phyloP scores from a whole-genome alignment of 306 rosid genomes.

The Rubus idaeus region DNA sequence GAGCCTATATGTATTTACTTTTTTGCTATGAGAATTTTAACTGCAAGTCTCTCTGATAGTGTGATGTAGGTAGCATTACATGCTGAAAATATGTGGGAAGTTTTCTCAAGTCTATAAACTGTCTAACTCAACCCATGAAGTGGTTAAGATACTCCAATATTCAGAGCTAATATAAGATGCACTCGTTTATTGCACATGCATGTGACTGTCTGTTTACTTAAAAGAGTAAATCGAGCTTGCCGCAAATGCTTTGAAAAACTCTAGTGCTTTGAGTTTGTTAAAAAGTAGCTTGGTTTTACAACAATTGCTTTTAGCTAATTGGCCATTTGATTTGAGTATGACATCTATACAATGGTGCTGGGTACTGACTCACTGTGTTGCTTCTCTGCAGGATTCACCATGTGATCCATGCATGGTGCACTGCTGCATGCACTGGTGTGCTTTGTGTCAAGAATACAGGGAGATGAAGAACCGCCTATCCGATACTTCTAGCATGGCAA shows the following conservation, averaged over 20 bases:
- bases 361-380: slow-evolving; percentile 7
- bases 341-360: background rate
- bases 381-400: slow-evolving; percentile 45
- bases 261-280: background rate
- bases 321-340: background rate
- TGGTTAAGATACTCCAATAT: background rate
- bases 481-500: slow-evolving; percentile 18
- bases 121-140: background rate
- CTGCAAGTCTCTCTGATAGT: too few species aligned
- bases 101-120: background rate
- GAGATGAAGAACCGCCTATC: slow-evolving; percentile 55
- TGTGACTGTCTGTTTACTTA: background rate
- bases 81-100: background rate
- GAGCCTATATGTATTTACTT: too few species aligned
- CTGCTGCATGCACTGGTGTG: slow-evolving; percentile 58
- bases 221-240: background rate
- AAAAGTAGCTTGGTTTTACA: background rate
- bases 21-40: too few species aligned
- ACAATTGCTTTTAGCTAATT: too few species aligned
- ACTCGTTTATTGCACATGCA: background rate
- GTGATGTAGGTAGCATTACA: background rate
- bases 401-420: slow-evolving; percentile 67
- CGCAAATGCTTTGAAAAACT: background rate
- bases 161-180: background rate
- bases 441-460: slow-evolving; percentile 58